phyloP scores from a whole-genome alignment of 2,329 filamentous ascomycete species.

The Xylaria multiplex region DNA sequence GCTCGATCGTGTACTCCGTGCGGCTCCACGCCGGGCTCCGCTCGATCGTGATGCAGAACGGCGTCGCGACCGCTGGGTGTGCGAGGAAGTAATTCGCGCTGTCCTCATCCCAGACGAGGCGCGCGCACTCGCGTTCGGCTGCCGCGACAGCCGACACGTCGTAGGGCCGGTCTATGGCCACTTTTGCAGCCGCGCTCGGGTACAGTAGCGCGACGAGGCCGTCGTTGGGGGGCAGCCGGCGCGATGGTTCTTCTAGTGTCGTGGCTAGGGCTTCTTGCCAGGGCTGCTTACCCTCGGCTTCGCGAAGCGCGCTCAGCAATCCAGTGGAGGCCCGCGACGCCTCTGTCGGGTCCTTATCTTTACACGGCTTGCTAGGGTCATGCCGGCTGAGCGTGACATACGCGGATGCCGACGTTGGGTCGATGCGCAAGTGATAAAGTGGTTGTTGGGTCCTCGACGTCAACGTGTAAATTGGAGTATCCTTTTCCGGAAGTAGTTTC shows the following conservation, averaged over 20 bases:
- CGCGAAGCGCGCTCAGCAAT: conserved; percentile 49
- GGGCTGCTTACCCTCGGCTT: conserved; percentile 54
- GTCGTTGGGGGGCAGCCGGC: conserved; percentile 66
- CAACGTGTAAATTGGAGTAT: conserved; percentile 74
- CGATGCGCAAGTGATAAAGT: conserved; percentile 73
- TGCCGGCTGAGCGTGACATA: conserved; percentile 68
- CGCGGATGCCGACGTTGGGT: conserved; percentile 71
- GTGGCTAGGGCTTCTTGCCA: conserved; percentile 69
- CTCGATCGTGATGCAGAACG: conserved; percentile 69
- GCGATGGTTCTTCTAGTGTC: conserved; percentile 65
- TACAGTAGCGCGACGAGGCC: conserved; percentile 75
- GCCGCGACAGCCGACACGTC: conserved; percentile 69
- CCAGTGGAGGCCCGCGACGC: conserved; percentile 37
- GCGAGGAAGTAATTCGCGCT: conserved; percentile 68
- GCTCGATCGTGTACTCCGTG: conserved; percentile 72
- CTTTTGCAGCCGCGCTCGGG: conserved; percentile 70
- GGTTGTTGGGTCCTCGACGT: conserved; percentile 67
- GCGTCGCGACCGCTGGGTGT: conserved; percentile 70
- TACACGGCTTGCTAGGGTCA: conserved; percentile 69
- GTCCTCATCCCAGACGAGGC: conserved; percentile 77
- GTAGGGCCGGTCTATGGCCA: conserved; percentile 68
- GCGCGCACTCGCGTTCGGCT: conserved; percentile 74
- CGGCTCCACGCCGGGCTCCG: conserved; percentile 68
- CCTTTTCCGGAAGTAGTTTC: conserved; percentile 63
- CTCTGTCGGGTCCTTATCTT: conserved; percentile 52